Base-by-base conservation (phyloP, 495 filamentous ascomycete species). In the Penicillium canescens region DNA sequence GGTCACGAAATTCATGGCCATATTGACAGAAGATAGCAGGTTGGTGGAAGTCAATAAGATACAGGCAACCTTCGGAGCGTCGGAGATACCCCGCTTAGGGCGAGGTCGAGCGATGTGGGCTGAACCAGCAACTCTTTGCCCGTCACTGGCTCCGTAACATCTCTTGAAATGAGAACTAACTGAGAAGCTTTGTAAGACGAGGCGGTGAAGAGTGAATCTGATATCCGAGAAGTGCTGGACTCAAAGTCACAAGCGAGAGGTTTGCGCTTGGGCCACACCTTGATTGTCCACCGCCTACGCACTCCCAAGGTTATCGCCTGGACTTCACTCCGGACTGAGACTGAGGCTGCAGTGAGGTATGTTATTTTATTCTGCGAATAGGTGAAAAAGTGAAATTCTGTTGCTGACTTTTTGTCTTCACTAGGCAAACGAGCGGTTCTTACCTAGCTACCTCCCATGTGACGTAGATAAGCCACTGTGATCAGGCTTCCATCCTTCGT, bases 1-100 rank as follows among this genome's bases (percentile, higher is more conserved):
- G 14, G 92, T 98, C 63, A 98, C 90, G 68, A 93, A 98, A 69
- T 98, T 98, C 81, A 98, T 93, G 3, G 85, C 79, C 73, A 86
- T 83, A 50, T 70, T 81, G 60, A 21, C 52, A 56, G 18, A 16
- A 16, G 45, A 20, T 28, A n/a, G 35, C 7, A 40, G 18, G 14
- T n/a, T 13, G 24, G 31, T 46, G 20, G 26, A 44, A 24, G 16
- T 24, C 50, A 37, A 47, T 35, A 38, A 31, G 28, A 57, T 65
- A 52, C 31, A 52, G 46, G 39, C 40, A 51, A 55, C 54, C 58
- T 37, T 58, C 51, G 31, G 54, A 55, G 10, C 46, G 42, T 60
- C 13, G 40, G 39, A 43, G 33, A 47, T 56, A 65, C 62, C 62
- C 64, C 63, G 61, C 63, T 65, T 57, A 41, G 46, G 20, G 48